A percentile compares a stretch with the other conserved stretches of the same genome.
Evolutionary conservation across 208 protist species (phyloP).

Genomic region (Acanthamoeba castellanii): DNA sequence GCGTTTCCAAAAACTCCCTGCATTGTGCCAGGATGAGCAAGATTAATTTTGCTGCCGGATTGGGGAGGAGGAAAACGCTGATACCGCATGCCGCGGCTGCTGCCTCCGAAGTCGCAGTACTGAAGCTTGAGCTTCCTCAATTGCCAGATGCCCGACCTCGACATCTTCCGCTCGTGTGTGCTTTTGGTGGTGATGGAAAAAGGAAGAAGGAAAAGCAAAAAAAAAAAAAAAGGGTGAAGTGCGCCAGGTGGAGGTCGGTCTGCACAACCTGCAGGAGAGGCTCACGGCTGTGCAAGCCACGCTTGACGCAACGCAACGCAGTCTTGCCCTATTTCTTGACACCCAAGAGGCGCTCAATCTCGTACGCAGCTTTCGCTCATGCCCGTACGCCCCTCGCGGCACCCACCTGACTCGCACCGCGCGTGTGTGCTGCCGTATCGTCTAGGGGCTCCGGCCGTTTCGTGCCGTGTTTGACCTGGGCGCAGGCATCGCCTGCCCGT

Average conservation of each 20-base stretch:
- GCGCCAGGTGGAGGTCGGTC: too few species aligned
- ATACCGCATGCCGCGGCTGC: neutral
- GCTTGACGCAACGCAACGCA: neutral
- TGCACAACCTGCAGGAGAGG: neutral
- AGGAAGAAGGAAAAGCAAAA: neutral
- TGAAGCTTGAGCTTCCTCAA: slow-evolving; percentile 2
- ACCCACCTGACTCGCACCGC: neutral
- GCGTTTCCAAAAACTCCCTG: slow-evolving; percentile 26
- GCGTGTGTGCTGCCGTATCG: neutral
- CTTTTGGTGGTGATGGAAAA: too few species aligned
- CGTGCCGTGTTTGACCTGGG: neutral
- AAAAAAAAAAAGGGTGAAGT: neutral
- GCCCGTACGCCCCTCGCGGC: neutral
- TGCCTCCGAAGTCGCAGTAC: neutral
- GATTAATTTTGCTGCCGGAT: neutral
- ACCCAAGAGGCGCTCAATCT: neutral
- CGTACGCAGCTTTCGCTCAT: neutral
- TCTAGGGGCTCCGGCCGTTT: neutral
- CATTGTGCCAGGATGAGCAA: neutral
- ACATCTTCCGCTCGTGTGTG: neutral
- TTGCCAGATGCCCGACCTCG: neutral
- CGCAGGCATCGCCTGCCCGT: neutral
- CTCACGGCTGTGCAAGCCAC: neutral
- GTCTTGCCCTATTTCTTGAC: neutral
- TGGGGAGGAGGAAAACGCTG: neutral